Conservation (phyloP, 2,329 filamentous ascomycete genomes). For the Scedosporium minutisporum region DNA sequence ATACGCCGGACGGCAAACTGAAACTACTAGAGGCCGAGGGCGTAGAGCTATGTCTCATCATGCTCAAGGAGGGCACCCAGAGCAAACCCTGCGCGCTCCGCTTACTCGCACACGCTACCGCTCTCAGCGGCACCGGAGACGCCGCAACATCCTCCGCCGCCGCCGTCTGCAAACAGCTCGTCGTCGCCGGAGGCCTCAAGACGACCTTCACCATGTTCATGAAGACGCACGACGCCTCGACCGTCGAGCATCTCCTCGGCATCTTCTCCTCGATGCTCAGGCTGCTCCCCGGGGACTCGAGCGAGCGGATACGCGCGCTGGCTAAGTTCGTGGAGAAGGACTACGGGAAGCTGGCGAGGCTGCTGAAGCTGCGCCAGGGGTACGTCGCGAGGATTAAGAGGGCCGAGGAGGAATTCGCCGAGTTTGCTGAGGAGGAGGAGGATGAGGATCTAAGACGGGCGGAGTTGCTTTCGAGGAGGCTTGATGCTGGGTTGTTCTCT, state of each 20-base stretch:
- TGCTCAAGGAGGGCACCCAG: constrained; percentile 81
- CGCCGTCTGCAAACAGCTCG: constrained; percentile 62
- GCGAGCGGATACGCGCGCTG: constrained; percentile 69
- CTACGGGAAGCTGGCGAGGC: constrained; percentile 70
- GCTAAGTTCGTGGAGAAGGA: constrained; percentile 96
- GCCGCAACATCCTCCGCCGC: constrained; percentile 35
- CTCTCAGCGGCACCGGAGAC: background rate
- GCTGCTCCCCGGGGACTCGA: constrained; percentile 65
- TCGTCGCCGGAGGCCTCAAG: constrained; percentile 79
- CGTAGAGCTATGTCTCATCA: constrained; percentile 81
- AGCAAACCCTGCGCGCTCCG: constrained; percentile 70
- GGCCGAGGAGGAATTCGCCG: constrained; percentile 37
- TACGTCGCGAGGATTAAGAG: constrained; percentile 58
- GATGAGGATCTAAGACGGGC: constrained; percentile 52
- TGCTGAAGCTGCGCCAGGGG: constrained; percentile 62
- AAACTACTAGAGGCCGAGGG: constrained; percentile 87
- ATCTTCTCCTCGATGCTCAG: constrained; percentile 79
- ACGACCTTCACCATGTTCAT: constrained; percentile 79
- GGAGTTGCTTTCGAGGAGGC: constrained; percentile 58
- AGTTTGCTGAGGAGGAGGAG: constrained; percentile 12
- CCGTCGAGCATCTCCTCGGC: constrained; percentile 70
- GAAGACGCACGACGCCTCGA: constrained; percentile 63
- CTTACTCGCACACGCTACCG: constrained; percentile 68
- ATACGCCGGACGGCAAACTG: constrained; percentile 63
- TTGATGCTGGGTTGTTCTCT: constrained; percentile 78